A percentile compares a stretch with the other conserved stretches of the same genome.
These are phyloP conservation scores for Chondrus crispus DNA, from an alignment of 23 red algal species.

Conservation along the genomic window DNA sequence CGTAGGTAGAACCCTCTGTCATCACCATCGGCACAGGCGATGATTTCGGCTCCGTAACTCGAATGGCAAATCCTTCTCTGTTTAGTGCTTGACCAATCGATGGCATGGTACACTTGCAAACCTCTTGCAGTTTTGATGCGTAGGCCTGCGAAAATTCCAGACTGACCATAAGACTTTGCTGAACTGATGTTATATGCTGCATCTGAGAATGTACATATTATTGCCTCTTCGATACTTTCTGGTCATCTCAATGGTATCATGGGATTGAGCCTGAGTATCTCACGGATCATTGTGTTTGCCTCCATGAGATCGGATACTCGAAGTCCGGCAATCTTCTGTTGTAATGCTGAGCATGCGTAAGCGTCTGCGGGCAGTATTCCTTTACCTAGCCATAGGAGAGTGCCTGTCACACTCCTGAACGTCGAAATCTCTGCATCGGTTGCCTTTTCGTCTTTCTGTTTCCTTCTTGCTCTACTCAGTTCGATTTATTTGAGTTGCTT, in stretches of 20 bases:
- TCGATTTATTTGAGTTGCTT: not conserved
- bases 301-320: not conserved
- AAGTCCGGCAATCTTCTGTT: no score
- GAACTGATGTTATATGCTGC: not conserved
- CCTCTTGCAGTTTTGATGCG: not conserved
- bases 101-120: not conserved
- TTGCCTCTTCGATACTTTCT: not conserved
- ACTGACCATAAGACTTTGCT: not conserved
- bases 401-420: no score
- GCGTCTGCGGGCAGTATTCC: no score
- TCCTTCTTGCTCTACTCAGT: no score
- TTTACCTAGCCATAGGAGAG: no score
- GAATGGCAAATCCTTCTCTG: not conserved
- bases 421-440: no score
- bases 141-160: not conserved
- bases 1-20: not conserved
- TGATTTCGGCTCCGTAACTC: not conserved
- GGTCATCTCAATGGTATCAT: not conserved
- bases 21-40: not conserved
- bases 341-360: no score
- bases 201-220: not conserved
- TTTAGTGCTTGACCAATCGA: not conserved
- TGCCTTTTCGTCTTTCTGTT: no score
- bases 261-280: not conserved
- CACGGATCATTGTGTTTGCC: not conserved